Evolutionary conservation across 345 rosid genomes (phyloP).

Genomic region (Citrus sp.): DNA sequence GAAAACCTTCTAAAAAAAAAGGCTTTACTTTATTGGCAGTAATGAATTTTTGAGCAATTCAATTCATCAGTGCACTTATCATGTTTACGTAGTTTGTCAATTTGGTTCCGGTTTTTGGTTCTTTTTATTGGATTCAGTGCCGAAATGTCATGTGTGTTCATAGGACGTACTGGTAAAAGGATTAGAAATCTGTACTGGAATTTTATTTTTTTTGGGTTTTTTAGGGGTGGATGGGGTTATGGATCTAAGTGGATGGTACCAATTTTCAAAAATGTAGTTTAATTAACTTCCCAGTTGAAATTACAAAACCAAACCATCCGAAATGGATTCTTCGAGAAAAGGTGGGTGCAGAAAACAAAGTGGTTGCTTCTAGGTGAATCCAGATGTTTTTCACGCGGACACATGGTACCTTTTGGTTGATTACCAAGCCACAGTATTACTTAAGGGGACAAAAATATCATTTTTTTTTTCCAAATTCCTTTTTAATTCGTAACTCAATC

Average conservation of each 20-base stretch:
- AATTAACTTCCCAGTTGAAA: not conserved
- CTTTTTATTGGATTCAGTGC: too few relatives aligned
- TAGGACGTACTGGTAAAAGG: too few relatives aligned
- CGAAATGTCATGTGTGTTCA: too few relatives aligned
- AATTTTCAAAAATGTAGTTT: not conserved
- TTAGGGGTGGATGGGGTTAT: too few relatives aligned
- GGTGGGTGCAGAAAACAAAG: not conserved
- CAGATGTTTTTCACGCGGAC: not conserved
- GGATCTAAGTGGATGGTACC: not conserved
- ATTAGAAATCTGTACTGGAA: too few relatives aligned
- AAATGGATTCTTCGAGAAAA: not conserved
- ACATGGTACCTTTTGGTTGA: not conserved
- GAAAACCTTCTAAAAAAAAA: too few relatives aligned
- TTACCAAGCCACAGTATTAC: not conserved
- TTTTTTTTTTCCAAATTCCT: not conserved
- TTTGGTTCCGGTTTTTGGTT: too few relatives aligned
- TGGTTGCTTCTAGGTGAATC: not conserved
- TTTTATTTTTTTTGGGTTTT: too few relatives aligned
- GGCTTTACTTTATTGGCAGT: not conserved
- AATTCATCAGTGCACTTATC: not conserved
- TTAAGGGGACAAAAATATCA: not conserved
- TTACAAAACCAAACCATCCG: not conserved
- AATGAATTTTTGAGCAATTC: not conserved
- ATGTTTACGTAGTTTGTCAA: too few relatives aligned
- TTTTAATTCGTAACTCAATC: not conserved